Evolutionary conservation across 306 rosid species (phyloP).

Genomic region (Trifolium subterraneum): DNA sequence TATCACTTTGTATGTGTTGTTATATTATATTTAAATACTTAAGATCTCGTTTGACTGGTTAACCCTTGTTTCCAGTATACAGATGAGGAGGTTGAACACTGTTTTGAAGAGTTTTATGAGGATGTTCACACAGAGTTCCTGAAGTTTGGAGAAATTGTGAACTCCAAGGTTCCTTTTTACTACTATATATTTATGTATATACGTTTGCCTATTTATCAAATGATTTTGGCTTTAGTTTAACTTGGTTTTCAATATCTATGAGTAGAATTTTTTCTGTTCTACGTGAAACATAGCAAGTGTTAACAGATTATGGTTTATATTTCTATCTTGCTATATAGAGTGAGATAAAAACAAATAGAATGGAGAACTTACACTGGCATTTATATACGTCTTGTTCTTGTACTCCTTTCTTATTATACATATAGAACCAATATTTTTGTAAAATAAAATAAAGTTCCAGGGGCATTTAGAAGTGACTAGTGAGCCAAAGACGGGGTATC

Average conservation of each 20-base stretch:
- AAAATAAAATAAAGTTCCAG: not conserved
- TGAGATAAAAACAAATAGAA: constrained; percentile 6
- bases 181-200: not conserved
- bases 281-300: not conserved
- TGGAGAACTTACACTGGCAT: constrained; percentile 12
- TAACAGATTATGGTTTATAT: constrained; percentile 11
- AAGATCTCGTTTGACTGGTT: constrained; percentile 46
- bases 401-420: not conserved
- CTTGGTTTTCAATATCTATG: not conserved
- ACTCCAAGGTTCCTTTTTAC: constrained; percentile 79
- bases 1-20: constrained; percentile 24
- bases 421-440: not conserved
- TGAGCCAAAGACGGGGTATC: constrained; percentile 3
- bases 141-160: constrained; percentile 91
- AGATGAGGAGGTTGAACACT: constrained; percentile 84
- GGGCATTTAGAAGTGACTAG: not conserved
- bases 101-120: constrained; percentile 90
- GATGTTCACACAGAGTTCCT: constrained; percentile 98
- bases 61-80: constrained; percentile 65
- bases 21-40: constrained; percentile 34
- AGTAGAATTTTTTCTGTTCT: not conserved
- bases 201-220: constrained; percentile 26
- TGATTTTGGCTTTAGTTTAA: constrained; percentile 2
- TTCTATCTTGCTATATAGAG: not conserved
- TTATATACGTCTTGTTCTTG: not conserved